Evolutionary conservation across 345 rosid species (phyloP).

Genomic region (Euphorbia tirucalli): DNA sequence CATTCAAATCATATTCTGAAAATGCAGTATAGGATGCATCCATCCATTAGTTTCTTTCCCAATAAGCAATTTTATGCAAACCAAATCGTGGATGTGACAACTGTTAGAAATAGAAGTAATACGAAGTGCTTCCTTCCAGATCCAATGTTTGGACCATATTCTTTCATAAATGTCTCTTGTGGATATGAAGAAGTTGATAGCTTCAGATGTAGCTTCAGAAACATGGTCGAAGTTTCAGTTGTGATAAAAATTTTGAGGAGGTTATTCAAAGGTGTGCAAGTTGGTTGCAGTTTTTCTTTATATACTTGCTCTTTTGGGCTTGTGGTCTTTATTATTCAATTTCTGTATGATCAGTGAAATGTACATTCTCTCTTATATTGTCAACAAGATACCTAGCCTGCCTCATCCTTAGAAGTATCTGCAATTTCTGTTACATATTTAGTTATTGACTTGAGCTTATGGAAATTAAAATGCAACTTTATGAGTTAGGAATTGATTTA

Average conservation of each 20-base stretch:
- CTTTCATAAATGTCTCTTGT: slow-evolving; percentile 41
- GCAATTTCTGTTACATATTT: background rate
- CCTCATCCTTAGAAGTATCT: background rate
- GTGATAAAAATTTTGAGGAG: slow-evolving; percentile 31
- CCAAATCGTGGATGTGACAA: slow-evolving; percentile 41
- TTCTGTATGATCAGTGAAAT: background rate
- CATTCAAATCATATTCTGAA: slow-evolving; percentile 45
- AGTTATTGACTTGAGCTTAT: background rate
- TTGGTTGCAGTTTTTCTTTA: background rate
- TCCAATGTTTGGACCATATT: slow-evolving; percentile 44
- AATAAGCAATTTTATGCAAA: slow-evolving; percentile 42
- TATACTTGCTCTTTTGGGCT: background rate
- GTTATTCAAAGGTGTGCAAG: slow-evolving; percentile 37
- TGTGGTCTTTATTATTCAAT: background rate
- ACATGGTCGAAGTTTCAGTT: slow-evolving; percentile 44
- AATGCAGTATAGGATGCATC: slow-evolving; percentile 79
- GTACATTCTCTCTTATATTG: background rate
- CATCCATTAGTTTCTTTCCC: slow-evolving; percentile 57
- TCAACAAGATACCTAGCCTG: background rate
- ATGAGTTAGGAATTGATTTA: no score
- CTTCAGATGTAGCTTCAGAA: slow-evolving; percentile 29
- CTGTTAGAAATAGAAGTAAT: slow-evolving; percentile 13
- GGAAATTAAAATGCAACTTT: background rate
- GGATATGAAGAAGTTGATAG: slow-evolving; percentile 38
- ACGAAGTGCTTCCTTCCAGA: slow-evolving; percentile 26